These are phyloP conservation scores for Protea cynaroides DNA, from an alignment of 164 flowering plant genomes.

Conservation along the genomic window DNA sequence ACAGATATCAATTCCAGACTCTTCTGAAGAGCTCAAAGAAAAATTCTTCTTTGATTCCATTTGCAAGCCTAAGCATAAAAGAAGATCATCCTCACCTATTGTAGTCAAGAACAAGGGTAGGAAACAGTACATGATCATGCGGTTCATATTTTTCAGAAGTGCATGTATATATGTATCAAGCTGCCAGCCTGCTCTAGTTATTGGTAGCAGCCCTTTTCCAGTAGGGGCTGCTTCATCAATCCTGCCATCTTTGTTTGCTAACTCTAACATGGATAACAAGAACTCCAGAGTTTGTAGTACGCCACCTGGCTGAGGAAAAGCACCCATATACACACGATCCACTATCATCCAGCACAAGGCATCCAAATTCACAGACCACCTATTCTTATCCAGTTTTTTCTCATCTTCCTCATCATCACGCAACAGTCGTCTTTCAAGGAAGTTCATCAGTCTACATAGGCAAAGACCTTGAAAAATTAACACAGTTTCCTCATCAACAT, in stretches of 20 bases:
- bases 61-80: conserved; percentile 64
- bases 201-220: conserved; percentile 80
- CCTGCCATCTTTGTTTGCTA: conserved; percentile 94
- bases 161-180: conserved; percentile 88
- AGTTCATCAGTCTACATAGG: conserved; percentile 85
- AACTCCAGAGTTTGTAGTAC: conserved; percentile 81
- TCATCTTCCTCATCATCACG: conserved; percentile 97
- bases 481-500: conserved; percentile 73
- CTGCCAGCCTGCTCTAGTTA: conserved; percentile 82
- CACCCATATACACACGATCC: conserved; percentile 97
- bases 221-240: conserved; percentile 73
- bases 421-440: conserved; percentile 87
- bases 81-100: conserved; percentile 81
- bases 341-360: conserved; percentile 90
- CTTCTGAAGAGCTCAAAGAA: conserved; percentile 26
- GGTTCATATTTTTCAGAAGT: conserved; percentile 82
- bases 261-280: conserved; percentile 88
- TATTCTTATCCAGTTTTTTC: conserved; percentile 82
- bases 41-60: conserved; percentile 49
- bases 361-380: conserved; percentile 91
- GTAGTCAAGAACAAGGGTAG: conserved; percentile 73
- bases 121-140: conserved; percentile 90
- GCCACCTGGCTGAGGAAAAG: conserved; percentile 77
- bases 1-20: conserved; percentile 60
- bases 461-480: conserved; percentile 93